Base-by-base conservation (phyloP, 2,329 filamentous ascomycete species). In the Hymenoscyphus albidus region DNA sequence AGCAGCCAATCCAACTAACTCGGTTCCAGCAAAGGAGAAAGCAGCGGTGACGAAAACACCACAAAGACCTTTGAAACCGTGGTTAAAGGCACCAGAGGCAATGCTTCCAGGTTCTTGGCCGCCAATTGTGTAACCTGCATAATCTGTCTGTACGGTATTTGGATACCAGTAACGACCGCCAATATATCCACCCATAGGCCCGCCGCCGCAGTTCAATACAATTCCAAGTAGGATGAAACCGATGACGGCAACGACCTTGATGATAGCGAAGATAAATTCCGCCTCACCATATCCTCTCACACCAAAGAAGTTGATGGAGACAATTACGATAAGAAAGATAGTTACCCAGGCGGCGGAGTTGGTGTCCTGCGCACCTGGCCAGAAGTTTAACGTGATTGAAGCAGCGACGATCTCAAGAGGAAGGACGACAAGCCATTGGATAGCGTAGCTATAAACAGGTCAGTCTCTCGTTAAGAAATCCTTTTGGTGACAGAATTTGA, bases 231-330 rank as follows among this genome's bases (percentile, higher is more conserved):
- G 81, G 73, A 89, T 89, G 74, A 89, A 89, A 5, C 86, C 87
- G 10, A 83, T 77, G 65, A 86, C 84, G 27, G 87, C 84, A 13
- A 77, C 81, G 62, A 97, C 86, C 75, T 97, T 97, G 79, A 97
- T 81, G 62, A 93, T 87, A 32, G 91, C 90, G 74, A 96, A 95
- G 63, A 93, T 79, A 70, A 96, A 96, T 73, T 96, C 92, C 14
- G 91, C 92, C 76, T 96, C 92, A 74, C 92, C 92, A 70, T 96
- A 96, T 32, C 90, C 91, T 72, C 89, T 90, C 68, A 97, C 90
- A 62, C 93, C 92, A 71, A 94, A 95, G 68, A 96, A 78, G 74
- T 97, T 97, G 78, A 97, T 96, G 31, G 77, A 71, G 51, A 96
- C 82, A 70, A 97, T 93, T 63, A 88, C 73, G 16, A 87, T 67